Percentiles rank a stretch among this genome's conserved stretches.
Evolutionary conservation across 345 rosid species (phyloP).

Genomic region (Acer yangbiense): DNA sequence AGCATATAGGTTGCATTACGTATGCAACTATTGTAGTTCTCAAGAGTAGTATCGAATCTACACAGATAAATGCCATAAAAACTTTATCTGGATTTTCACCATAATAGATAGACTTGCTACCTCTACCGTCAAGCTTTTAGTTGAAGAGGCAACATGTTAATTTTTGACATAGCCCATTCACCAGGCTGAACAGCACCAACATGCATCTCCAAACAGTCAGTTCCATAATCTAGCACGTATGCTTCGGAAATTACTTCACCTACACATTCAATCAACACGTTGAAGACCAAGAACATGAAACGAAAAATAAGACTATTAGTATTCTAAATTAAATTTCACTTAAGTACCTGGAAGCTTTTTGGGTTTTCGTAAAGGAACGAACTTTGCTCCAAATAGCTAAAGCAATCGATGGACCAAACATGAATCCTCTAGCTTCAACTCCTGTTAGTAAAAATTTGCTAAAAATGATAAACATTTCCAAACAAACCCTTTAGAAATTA

Average conservation of each 20-base stretch:
- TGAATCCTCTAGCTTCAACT: conserved; percentile 92
- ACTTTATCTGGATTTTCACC: no score
- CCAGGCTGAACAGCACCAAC: conserved; percentile 67
- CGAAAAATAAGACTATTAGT: neutral
- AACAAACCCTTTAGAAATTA: neutral
- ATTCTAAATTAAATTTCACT: neutral
- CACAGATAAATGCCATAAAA: no score
- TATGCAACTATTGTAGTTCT: no score
- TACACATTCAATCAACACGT: conserved; percentile 15
- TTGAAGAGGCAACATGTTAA: no score
- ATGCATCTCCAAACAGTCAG: conserved; percentile 87
- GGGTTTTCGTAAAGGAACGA: conserved; percentile 85
- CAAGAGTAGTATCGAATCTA: no score
- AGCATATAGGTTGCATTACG: no score
- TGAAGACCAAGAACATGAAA: neutral
- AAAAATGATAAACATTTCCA: neutral
- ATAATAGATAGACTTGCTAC: no score
- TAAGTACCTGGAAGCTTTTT: conserved; percentile 74
- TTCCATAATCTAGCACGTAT: conserved; percentile 86
- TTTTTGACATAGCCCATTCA: conserved; percentile 51
- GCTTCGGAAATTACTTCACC: conserved; percentile 74
- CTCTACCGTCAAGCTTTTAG: no score
- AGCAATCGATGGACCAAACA: conserved; percentile 91
- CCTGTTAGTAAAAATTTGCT: conserved; percentile 36
- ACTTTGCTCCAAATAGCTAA: conserved; percentile 91